These are phyloP conservation scores for Pestalotiopsis sp. DNA, from an alignment of 2,329 filamentous ascomycete genomes.

Conservation along the genomic window DNA sequence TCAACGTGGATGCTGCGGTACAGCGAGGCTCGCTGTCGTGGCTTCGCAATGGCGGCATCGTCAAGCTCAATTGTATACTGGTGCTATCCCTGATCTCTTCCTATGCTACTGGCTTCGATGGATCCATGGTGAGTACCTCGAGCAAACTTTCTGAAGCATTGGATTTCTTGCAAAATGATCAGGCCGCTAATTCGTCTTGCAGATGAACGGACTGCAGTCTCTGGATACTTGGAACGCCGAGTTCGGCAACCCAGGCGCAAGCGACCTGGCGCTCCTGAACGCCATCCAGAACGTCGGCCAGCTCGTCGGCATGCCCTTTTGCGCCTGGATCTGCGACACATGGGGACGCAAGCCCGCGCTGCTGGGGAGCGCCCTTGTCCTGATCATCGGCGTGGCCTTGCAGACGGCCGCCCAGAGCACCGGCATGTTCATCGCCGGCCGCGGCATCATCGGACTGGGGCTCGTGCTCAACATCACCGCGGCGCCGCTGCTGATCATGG, in stretches of 20 bases:
- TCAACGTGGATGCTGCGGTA: constrained; percentile 21
- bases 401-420: constrained; percentile 23
- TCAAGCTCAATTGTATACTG: constrained; percentile 25
- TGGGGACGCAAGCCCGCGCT: constrained; percentile 39
- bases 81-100: constrained; percentile 24
- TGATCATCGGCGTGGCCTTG: constrained; percentile 29
- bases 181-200: constrained; percentile 8
- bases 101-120: constrained; percentile 30
- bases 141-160: background rate
- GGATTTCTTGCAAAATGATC: background rate
- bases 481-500: constrained; percentile 29
- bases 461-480: constrained; percentile 25
- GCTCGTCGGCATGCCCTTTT: constrained; percentile 37
- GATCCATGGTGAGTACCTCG: constrained; percentile 36
- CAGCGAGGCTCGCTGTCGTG: constrained; percentile 13
- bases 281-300: constrained; percentile 41
- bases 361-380: constrained; percentile 32
- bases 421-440: constrained; percentile 26
- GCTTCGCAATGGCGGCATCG: constrained; percentile 22
- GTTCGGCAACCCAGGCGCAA: constrained; percentile 38
- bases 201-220: constrained; percentile 46
- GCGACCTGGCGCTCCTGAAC: constrained; percentile 39
- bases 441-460: constrained; percentile 29
- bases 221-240: constrained; percentile 42
- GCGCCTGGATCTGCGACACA: constrained; percentile 38